phyloP scores from a whole-genome alignment of 305 asterid genomes.

The Euphrasia arctica region DNA sequence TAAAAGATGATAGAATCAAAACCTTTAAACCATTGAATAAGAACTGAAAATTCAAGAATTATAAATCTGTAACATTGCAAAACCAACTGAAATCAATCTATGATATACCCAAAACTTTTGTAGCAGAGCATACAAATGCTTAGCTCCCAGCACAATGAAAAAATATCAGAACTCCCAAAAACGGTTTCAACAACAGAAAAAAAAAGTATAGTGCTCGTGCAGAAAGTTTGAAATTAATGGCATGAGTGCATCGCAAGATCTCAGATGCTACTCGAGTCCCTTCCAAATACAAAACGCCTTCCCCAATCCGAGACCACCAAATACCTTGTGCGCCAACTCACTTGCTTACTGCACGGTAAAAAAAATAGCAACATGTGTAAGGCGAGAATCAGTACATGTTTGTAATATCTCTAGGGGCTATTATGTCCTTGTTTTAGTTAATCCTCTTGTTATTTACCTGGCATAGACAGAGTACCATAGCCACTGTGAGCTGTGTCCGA shows the following conservation, averaged over 20 bases:
- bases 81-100: slow-evolving; percentile 7
- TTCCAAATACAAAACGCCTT: slow-evolving; percentile 68
- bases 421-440: not conserved
- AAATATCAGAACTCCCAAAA: slow-evolving; percentile 12
- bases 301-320: slow-evolving; percentile 71
- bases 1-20: not conserved
- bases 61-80: not conserved
- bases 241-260: not conserved
- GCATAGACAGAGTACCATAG: slow-evolving; percentile 91
- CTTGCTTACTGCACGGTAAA: slow-evolving; percentile 56
- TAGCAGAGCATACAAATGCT: slow-evolving; percentile 20
- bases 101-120: slow-evolving; percentile 11
- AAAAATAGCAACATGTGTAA: not conserved
- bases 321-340: slow-evolving; percentile 79
- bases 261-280: slow-evolving; percentile 83
- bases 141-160: slow-evolving; percentile 21
- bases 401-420: not conserved
- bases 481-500: slow-evolving; percentile 85
- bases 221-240: slow-evolving; percentile 16
- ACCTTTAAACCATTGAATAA: not conserved
- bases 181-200: not conserved
- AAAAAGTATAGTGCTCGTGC: not conserved
- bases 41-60: not conserved
- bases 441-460: slow-evolving; percentile 42
- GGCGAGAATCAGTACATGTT: not conserved